Conservation (phyloP, 164 flowering plant species). For the Santalum album region DNA sequence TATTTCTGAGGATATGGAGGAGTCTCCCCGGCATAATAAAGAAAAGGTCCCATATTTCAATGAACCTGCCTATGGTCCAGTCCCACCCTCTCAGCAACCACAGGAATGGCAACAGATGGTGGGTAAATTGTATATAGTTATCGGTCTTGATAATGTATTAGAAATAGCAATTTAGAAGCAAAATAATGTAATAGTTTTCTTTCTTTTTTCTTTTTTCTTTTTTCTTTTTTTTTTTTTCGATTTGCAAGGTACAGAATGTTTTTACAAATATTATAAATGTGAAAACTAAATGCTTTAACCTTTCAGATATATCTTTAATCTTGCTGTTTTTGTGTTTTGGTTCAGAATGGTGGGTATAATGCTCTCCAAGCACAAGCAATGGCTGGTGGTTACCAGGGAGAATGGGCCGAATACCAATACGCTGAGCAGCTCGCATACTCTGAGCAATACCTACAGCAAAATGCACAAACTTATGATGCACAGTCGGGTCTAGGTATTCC, state of each 20-base stretch:
- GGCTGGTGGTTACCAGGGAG: conserved; percentile 66
- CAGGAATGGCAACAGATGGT: conserved; percentile 80
- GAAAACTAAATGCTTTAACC: background rate
- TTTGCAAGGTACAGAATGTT: too few relatives aligned
- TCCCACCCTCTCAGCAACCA: conserved; percentile 56
- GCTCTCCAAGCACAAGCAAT: conserved; percentile 60
- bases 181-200: too few relatives aligned
- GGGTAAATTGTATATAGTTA: conserved; percentile 14
- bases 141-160: background rate
- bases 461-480: conserved; percentile 50
- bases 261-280: background rate
- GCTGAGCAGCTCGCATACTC: conserved; percentile 78
- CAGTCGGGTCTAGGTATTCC: conserved; percentile 33
- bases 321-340: conserved; percentile 2
- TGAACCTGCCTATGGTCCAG: conserved; percentile 89
- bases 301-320: background rate
- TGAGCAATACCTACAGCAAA: conserved; percentile 73
- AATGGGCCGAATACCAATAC: conserved; percentile 88
- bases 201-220: too few relatives aligned
- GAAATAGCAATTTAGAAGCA: too few relatives aligned
- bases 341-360: conserved; percentile 70
- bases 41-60: conserved; percentile 59
- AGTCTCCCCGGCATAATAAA: conserved; percentile 78
- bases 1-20: conserved; percentile 90
- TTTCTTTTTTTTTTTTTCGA: too few relatives aligned